phyloP scores from a whole-genome alignment of 371 early-diverging fungal genomes.

The Dichotomocladium elegans region DNA sequence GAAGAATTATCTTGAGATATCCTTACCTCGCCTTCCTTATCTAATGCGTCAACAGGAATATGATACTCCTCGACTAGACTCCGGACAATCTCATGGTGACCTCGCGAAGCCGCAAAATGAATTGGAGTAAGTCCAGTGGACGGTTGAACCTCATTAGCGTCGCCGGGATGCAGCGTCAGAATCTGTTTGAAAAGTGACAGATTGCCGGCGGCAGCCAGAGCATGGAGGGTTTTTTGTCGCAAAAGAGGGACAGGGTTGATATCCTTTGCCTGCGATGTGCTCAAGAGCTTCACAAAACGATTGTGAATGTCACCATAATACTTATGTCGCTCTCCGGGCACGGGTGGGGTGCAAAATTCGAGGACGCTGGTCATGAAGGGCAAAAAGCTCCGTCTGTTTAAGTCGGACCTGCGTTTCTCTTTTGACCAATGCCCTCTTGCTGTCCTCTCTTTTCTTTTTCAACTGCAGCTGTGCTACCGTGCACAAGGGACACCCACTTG shows the following conservation, averaged over 20 bases:
- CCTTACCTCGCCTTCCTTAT: constrained; percentile 72
- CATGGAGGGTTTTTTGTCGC: constrained; percentile 15
- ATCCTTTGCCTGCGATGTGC: background rate
- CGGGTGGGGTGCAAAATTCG: constrained; percentile 62
- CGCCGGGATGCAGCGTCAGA: constrained; percentile 20
- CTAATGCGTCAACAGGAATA: constrained; percentile 60
- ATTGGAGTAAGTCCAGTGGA: constrained; percentile 63
- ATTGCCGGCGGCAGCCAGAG: constrained; percentile 35
- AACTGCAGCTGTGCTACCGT: too few relatives aligned
- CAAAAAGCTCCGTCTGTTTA: too few relatives aligned
- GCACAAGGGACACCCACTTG: too few relatives aligned
- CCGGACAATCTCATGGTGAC: constrained; percentile 62
- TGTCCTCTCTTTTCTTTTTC: too few relatives aligned
- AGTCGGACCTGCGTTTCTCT: too few relatives aligned
- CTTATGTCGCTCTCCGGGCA: constrained; percentile 62
- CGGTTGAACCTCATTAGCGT: constrained; percentile 42
- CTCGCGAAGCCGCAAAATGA: constrained; percentile 69
- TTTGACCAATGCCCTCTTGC: too few relatives aligned
- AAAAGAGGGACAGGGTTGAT: background rate
- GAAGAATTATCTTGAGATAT: background rate
- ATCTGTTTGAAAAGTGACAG: constrained; percentile 27
- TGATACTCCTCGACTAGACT: constrained; percentile 61
- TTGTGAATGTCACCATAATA: constrained; percentile 64
- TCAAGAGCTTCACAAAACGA: constrained; percentile 48
- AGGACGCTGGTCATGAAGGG: constrained; percentile 13